These are phyloP conservation scores for Echites panduratus DNA, from an alignment of 257 asterid genomes.

Conservation along the genomic window DNA sequence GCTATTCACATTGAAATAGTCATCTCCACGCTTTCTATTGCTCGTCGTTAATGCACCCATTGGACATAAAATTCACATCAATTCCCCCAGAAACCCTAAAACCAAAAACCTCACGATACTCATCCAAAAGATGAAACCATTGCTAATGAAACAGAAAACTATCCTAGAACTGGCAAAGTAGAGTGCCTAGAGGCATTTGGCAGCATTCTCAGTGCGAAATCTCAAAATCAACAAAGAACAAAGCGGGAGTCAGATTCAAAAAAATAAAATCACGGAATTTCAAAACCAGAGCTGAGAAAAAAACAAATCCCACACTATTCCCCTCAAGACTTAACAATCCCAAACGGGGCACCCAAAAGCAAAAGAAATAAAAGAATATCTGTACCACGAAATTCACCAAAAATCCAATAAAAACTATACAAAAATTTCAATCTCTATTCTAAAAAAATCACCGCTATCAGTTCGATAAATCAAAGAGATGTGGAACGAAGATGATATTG, in stretches of 20 bases:
- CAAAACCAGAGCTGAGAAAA: background rate
- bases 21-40: constrained; percentile 52
- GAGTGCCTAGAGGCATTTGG: background rate
- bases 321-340: background rate
- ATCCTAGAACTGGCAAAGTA: background rate
- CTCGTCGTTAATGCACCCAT: constrained; percentile 66
- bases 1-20: constrained; percentile 20
- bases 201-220: background rate
- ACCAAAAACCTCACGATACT: background rate
- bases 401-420: background rate
- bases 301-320: background rate
- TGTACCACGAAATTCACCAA: constrained; percentile 4
- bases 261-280: too few species aligned
- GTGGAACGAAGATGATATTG: background rate
- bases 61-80: constrained; percentile 1
- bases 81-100: constrained; percentile 11
- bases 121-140: constrained; percentile 7
- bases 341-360: background rate
- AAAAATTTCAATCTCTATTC: background rate
- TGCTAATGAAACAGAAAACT: background rate
- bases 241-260: background rate
- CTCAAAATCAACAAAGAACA: background rate
- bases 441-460: background rate
- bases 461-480: background rate
- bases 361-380: background rate